Conservation (phyloP, 805 yeast genomes). For the Wickerhamomyces sydowiorum region DNA sequence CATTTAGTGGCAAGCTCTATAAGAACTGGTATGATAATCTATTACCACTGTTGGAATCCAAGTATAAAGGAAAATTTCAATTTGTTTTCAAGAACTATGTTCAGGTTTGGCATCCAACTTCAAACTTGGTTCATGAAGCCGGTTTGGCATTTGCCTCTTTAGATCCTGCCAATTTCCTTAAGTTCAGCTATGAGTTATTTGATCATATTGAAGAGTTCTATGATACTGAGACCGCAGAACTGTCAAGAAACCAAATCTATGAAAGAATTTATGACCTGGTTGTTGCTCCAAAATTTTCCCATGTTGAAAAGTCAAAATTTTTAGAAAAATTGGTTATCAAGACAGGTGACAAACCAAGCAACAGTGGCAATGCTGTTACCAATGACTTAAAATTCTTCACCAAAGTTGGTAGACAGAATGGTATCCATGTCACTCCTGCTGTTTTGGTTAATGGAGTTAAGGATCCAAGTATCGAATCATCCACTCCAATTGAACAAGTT, state of each 20-base stretch:
- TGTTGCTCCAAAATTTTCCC: constrained; percentile 30
- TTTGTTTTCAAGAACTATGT: constrained; percentile 65
- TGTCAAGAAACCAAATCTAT: constrained; percentile 52
- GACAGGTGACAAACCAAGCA: constrained; percentile 28
- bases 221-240: constrained; percentile 53
- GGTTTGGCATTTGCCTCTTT: constrained; percentile 60
- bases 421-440: constrained; percentile 84
- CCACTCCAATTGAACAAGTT: constrained; percentile 42
- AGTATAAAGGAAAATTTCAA: constrained; percentile 45
- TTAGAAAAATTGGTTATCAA: constrained; percentile 23
- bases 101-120: constrained; percentile 91
- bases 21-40: constrained; percentile 45
- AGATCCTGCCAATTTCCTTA: constrained; percentile 51
- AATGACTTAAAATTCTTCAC: constrained; percentile 70
- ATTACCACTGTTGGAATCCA: constrained; percentile 43
- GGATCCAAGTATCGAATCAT: constrained; percentile 52
- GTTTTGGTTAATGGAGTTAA: constrained; percentile 65
- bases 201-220: constrained; percentile 48
- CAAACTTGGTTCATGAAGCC: constrained; percentile 64
- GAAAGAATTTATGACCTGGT: constrained; percentile 46
- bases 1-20: constrained; percentile 62
- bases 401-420: constrained; percentile 65
- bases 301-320: constrained; percentile 25
- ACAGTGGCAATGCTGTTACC: constrained; percentile 53
- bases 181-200: constrained; percentile 51